A percentile compares a stretch with the other conserved stretches of the same genome.
phyloP scores from a whole-genome alignment of 306 rosid genomes.

The Medicago arabica region DNA sequence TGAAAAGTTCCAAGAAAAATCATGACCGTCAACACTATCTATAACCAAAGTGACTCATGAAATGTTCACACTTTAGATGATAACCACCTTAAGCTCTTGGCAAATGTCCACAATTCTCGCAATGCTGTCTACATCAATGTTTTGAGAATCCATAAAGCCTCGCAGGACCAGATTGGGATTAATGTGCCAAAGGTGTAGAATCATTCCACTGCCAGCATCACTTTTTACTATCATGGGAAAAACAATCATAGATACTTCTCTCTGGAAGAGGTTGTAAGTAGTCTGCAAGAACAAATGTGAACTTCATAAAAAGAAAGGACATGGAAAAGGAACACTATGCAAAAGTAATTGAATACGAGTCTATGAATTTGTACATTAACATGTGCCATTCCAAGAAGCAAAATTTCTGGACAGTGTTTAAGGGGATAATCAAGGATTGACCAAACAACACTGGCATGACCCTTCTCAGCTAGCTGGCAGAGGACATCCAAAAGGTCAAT shows the following conservation, averaged over 20 bases:
- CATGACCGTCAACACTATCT: not conserved
- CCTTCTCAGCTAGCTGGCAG: constrained; percentile 93
- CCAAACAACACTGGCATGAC: constrained; percentile 86
- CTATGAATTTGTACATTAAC: constrained; percentile 59
- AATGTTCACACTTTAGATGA: constrained; percentile 37
- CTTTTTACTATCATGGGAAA: constrained; percentile 75
- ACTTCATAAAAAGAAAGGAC: constrained; percentile 31
- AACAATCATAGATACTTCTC: constrained; percentile 70
- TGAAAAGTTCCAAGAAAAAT: not conserved
- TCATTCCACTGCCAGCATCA: constrained; percentile 61
- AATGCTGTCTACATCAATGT: constrained; percentile 64
- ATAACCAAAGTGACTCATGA: constrained; percentile 25
- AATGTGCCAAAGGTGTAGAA: constrained; percentile 83
- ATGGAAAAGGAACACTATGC: constrained; percentile 1
- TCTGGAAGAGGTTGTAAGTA: constrained; percentile 85
- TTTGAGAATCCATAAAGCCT: constrained; percentile 73
- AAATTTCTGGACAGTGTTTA: constrained; percentile 85
- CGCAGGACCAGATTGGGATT: constrained; percentile 77
- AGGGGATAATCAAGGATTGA: constrained; percentile 84
- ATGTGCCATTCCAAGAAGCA: constrained; percentile 92
- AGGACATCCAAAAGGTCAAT: constrained; percentile 81
- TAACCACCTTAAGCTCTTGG: constrained; percentile 82
- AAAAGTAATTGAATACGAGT: constrained; percentile 7
- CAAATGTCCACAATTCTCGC: constrained; percentile 76
- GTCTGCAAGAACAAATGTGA: constrained; percentile 68